Percentiles rank a stretch among this genome's conserved stretches.
Conservation (phyloP, 441 rosid genomes). For the Macaranga tanarius region DNA sequence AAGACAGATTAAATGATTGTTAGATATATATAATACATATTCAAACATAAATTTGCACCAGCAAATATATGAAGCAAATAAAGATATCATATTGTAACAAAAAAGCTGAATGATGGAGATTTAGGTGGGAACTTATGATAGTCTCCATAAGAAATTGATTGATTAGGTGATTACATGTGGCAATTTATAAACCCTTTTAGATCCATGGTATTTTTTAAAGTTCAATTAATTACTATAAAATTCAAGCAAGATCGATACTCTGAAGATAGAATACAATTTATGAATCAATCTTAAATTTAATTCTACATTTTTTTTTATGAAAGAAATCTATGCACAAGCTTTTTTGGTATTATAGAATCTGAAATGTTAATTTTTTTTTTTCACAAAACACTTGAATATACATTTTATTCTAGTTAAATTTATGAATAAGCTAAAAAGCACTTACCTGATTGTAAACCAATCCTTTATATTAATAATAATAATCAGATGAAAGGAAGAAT, state of each 20-base stretch:
- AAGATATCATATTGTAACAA: background rate
- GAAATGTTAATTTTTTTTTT: too few relatives aligned
- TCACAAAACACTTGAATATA: too few relatives aligned
- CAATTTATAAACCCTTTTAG: background rate
- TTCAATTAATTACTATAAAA: background rate
- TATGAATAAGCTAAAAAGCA: too few relatives aligned
- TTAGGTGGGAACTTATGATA: slow-evolving; percentile 16
- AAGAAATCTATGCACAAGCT: too few relatives aligned
- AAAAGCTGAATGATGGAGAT: slow-evolving; percentile 34
- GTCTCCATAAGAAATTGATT: background rate
- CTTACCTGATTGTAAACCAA: too few relatives aligned
- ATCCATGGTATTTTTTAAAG: background rate
- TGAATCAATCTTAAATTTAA: background rate
- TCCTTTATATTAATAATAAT: too few relatives aligned
- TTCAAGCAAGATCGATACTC: background rate
- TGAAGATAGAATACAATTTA: too few relatives aligned
- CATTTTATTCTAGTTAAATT: too few relatives aligned
- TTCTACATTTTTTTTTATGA: too few relatives aligned
- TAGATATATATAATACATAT: background rate
- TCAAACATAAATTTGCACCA: background rate
- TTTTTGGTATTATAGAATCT: too few relatives aligned
- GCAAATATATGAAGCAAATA: slow-evolving; percentile 10
- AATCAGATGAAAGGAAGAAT: too few relatives aligned
- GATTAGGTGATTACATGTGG: slow-evolving; percentile 3
- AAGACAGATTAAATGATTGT: slow-evolving; percentile 20